Base-by-base conservation (phyloP, 164 flowering plant genomes). In the Sedum album region DNA sequence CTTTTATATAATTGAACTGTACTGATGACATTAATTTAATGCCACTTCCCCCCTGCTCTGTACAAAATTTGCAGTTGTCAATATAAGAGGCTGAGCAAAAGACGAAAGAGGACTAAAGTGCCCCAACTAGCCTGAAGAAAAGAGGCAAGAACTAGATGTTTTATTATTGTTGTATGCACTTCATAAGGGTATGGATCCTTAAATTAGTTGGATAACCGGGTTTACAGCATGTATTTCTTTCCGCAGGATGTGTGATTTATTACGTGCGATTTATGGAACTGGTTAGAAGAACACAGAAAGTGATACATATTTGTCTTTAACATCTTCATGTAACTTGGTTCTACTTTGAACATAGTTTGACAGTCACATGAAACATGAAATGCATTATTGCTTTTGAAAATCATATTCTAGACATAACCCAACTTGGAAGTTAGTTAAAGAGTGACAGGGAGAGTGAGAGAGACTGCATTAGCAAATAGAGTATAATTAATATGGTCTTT, bases 11-110 rank as follows among this genome's bases (percentile, higher is more conserved):
- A 4, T 9, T 55, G 36, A 13, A 41, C n/a, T n/a, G n/a, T n/a
- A n/a, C n/a, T n/a, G n/a, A n/a, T n/a, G n/a, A n/a, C n/a, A n/a
- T n/a, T n/a, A n/a, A n/a, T n/a, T n/a, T n/a, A n/a, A n/a, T n/a
- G n/a, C n/a, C n/a, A n/a, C n/a, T n/a, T n/a, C n/a, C n/a, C n/a
- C n/a, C n/a, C n/a, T n/a, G n/a, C n/a, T 73, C 25, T 46, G 21
- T 36, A 20, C 26, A 44, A 26, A 64, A 20, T 64, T n/a, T 76
- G 73, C 81, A 91, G 97, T 75, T 94, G 81, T 89, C 92, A 4
- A 70, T 85, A 38, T 76, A 91, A 55, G 99, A 94, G 79, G 93
- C 83, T 10, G 97, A 94, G 78, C 97, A 94, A 74, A 94, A 88
- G 75, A 93, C 95, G 39, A 96, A 91, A 79, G 99, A 94, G 80